Evolutionary conservation across 176 grass and related monocot genomes (phyloP), one percentile per base, ranked within the genome.

Genomic region (Cenchrus purpureus): DNA sequence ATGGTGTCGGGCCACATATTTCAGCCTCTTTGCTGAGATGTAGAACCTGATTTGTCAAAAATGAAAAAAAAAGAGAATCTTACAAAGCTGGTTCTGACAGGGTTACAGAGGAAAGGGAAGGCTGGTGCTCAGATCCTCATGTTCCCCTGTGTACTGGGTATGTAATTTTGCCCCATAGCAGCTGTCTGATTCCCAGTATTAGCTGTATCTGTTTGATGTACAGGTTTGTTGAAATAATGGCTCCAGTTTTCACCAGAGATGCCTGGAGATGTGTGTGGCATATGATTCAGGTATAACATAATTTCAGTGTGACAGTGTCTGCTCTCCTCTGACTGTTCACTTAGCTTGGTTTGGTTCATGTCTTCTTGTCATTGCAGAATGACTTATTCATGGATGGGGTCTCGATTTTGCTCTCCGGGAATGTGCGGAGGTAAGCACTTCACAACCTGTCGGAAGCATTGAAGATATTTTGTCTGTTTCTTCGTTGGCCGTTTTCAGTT

Each of bases 201-300:
- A 55, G 77, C 20, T 45, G 1, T 71, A 19, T 70, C 6, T 67
- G 52, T 48, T 85, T 44, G 17, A 32, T 88, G 28, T 83, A 55
- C 89, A 97, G 95, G 17, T 97, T 97, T 88, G 92, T 97, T 31
- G 95, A 97, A 91, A 97, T 97, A 86, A 95, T 97, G 95, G 95
- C 95, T 67, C 89, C 95, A 22, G 95, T 97, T 42, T 97, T 97
- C 67, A 95, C 95, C 22, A 91, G 89, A 90, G 89, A 97, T 88
- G 91, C 95, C 51, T 97, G 95, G 95, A 88, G 95, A 81, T 97
- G 95, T 75, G 88, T 92, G 13, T 97, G 95, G 92, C 92, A 97
- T 91, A 92, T 97, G 95, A 97, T 97, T 89, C 95, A 97, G 92
- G 95, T 89, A 53, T 69, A 14, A 14, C 59, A 82, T 77, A 16